Percentiles rank a stretch among this genome's conserved stretches.
Conservation (phyloP, 345 rosid genomes). For the Ceriops decandra region DNA sequence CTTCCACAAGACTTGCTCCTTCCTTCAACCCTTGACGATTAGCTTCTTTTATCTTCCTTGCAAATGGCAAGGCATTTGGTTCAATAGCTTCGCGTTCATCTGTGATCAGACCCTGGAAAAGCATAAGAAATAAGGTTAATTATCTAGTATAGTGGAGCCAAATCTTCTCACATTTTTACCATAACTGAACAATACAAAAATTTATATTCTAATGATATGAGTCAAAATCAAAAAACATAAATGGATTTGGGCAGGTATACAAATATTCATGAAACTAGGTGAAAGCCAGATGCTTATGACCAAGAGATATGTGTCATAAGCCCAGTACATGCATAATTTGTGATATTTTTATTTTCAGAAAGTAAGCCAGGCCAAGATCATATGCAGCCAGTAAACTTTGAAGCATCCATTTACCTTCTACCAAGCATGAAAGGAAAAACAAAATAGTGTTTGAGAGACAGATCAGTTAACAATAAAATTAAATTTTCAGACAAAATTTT, state of each 20-base stretch:
- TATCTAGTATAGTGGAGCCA: neutral
- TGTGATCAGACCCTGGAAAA: slow-evolving; percentile 75
- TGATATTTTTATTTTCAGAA: too few species aligned
- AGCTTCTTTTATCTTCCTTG: slow-evolving; percentile 68
- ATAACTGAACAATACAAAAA: slow-evolving; percentile 9
- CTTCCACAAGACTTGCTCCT: slow-evolving; percentile 85
- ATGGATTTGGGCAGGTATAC: too few species aligned
- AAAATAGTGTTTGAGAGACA: neutral
- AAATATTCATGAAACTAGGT: too few species aligned
- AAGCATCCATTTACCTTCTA: too few species aligned
- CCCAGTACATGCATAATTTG: too few species aligned
- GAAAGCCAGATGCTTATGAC: too few species aligned
- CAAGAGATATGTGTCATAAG: too few species aligned
- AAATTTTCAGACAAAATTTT: neutral
- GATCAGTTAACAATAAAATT: neutral
- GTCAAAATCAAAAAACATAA: too few species aligned
- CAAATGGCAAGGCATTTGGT: slow-evolving; percentile 80
- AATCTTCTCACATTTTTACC: too few species aligned
- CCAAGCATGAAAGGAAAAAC: too few species aligned
- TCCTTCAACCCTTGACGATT: slow-evolving; percentile 85
- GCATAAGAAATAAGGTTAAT: slow-evolving; percentile 24
- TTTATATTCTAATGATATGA: neutral
- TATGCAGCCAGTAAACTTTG: too few species aligned
- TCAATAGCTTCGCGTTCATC: slow-evolving; percentile 75
- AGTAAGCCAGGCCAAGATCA: too few species aligned